Percentiles rank a stretch among this genome's conserved stretches.
Conservation (phyloP, 129 eudicot genomes). For the Daucus carota region DH1_v3.0 NC_030386.2:8296501-8297000, state of each 20-base stretch:
- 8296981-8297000: background rate
- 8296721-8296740: background rate
- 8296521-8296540: background rate
- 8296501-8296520: background rate
- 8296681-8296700: background rate
- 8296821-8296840: conserved; percentile 89
- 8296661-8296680: background rate
- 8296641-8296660: background rate
- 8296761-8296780: conserved; percentile 92
- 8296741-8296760: conserved; percentile 6
- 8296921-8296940: background rate
- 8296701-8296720: background rate
- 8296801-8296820: conserved; percentile 91
- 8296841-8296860: conserved; percentile 99
- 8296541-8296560: background rate
- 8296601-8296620: background rate
- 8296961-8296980: background rate
- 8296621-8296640: background rate
- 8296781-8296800: conserved; percentile 98
- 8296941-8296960: background rate
- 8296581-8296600: background rate
- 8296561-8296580: background rate
- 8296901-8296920: background rate
- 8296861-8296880: conserved; percentile 15
- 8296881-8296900: background rate